Conservation (phyloP, 2,329 filamentous ascomycete species). For the Conoideocrella luteorostrata region DNA sequence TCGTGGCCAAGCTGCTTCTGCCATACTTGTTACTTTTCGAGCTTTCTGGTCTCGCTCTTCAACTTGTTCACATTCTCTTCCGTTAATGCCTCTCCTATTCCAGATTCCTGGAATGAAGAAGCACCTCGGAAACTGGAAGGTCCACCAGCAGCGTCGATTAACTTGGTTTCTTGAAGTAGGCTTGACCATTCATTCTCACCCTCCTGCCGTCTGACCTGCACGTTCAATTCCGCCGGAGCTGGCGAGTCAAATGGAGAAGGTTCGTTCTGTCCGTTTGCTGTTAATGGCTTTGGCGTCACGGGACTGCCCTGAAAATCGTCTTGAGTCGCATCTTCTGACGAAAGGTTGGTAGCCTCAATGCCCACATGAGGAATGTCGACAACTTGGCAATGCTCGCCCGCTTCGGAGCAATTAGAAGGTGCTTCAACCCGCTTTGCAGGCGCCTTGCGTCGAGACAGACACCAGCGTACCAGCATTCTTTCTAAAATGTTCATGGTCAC, state of each 20-base stretch:
- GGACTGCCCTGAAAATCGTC: constrained; percentile 25
- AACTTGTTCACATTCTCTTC: constrained; percentile 48
- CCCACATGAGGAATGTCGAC: constrained; percentile 34
- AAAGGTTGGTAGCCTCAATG: constrained; percentile 20
- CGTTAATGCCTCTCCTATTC: constrained; percentile 39
- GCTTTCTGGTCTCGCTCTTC: constrained; percentile 25
- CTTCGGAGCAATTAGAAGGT: constrained; percentile 40
- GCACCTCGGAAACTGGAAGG: constrained; percentile 25
- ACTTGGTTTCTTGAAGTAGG: constrained; percentile 39
- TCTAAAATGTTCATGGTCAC: constrained; percentile 63
- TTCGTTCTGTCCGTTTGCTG: constrained; percentile 30
- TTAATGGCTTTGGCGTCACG: constrained; percentile 35
- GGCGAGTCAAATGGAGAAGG: constrained; percentile 36
- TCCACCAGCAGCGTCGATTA: constrained; percentile 39
- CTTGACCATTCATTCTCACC: constrained; percentile 35
- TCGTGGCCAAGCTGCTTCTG: no score
- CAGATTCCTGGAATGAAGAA: constrained; percentile 26
- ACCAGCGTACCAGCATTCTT: constrained; percentile 67
- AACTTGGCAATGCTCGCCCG: constrained; percentile 35
- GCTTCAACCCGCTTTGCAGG: constrained; percentile 19
- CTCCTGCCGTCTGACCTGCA: constrained; percentile 28
- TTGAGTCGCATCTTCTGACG: constrained; percentile 9
- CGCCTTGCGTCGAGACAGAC: constrained; percentile 26
- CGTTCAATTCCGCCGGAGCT: constrained; percentile 22
- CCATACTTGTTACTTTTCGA: not conserved